These are phyloP conservation scores for Mrakia frigida DNA, from an alignment of 768 basidiomycete species.

Conservation along the genomic window DNA sequence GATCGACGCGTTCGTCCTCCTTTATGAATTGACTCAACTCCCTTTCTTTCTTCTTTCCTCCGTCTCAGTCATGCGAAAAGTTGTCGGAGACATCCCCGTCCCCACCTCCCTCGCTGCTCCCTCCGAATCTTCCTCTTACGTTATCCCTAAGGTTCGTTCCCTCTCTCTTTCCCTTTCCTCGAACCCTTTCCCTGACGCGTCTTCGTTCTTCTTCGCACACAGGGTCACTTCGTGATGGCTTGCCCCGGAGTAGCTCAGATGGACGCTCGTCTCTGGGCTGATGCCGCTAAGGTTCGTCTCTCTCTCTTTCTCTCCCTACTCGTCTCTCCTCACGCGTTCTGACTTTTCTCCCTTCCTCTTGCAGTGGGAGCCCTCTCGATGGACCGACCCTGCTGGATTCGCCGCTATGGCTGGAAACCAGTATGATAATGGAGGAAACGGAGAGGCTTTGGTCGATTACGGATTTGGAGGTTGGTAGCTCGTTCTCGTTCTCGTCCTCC, in stretches of 20 bases:
- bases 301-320: not conserved
- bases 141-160: slow-evolving; percentile 58
- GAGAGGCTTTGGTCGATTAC: slow-evolving; percentile 64
- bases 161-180: not conserved
- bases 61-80: slow-evolving; percentile 62
- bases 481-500: not conserved
- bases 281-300: slow-evolving; percentile 46
- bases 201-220: not conserved
- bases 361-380: slow-evolving; percentile 73
- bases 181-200: not conserved
- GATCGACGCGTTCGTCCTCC: slow-evolving; percentile 6
- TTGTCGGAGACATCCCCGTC: slow-evolving; percentile 75
- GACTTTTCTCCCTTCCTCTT: not conserved
- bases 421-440: slow-evolving; percentile 56
- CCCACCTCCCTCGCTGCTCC: slow-evolving; percentile 76
- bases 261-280: slow-evolving; percentile 76
- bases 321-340: too few species aligned
- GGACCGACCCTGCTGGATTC: slow-evolving; percentile 77
- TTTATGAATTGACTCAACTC: slow-evolving; percentile 34
- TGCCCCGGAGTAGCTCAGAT: slow-evolving; percentile 81
- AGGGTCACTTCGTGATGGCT: slow-evolving; percentile 79
- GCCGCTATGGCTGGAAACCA: slow-evolving; percentile 70
- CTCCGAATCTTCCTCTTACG: slow-evolving; percentile 60
- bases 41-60: slow-evolving; percentile 4
- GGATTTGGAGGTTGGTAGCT: slow-evolving; percentile 67